These are phyloP conservation scores for Ophiostoma ulmi DNA, from an alignment of 2,329 filamentous ascomycete species.

Conservation along the genomic window DNA sequence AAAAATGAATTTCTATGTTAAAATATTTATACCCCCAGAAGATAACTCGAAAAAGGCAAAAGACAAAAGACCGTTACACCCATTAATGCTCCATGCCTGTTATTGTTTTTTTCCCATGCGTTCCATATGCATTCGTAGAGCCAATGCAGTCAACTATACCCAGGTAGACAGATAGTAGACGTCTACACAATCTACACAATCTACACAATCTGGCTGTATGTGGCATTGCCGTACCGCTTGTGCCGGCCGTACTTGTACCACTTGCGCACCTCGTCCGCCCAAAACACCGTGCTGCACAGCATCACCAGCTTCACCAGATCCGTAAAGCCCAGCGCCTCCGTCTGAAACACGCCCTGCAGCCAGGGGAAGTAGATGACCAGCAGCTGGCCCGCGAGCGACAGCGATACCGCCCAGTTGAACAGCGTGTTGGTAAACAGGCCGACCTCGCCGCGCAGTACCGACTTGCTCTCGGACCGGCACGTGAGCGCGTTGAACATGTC, in stretches of 20 bases:
- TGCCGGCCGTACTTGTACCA: constrained; percentile 58
- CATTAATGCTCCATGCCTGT: not conserved
- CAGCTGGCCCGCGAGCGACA: constrained; percentile 78
- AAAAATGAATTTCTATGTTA: not conserved
- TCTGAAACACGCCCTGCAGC: constrained; percentile 92
- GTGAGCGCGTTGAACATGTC: constrained; percentile 99
- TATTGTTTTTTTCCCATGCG: not conserved
- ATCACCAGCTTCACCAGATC: constrained; percentile 70
- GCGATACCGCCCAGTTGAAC: constrained; percentile 92
- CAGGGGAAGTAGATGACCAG: constrained; percentile 93
- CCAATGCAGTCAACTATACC: not conserved
- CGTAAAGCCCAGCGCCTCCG: constrained; percentile 68
- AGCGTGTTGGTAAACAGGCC: constrained; percentile 80
- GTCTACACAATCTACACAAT: not conserved
- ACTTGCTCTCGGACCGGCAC: constrained; percentile 88
- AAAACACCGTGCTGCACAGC: constrained; percentile 87
- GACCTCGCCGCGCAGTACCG: constrained; percentile 78
- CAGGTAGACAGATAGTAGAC: too few relatives aligned
- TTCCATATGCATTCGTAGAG: not conserved
- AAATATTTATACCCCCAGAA: not conserved
- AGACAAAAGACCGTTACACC: not conserved
- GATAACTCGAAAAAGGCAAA: not conserved
- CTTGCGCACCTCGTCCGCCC: constrained; percentile 88
- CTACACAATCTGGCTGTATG: constrained; percentile 8
- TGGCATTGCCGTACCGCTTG: constrained; percentile 37